A percentile compares a stretch with the other conserved stretches of the same genome.
These are phyloP conservation scores for Aspergillus incahuasiensis DNA, from an alignment of 495 filamentous ascomycete genomes.

Conservation along the genomic window DNA sequence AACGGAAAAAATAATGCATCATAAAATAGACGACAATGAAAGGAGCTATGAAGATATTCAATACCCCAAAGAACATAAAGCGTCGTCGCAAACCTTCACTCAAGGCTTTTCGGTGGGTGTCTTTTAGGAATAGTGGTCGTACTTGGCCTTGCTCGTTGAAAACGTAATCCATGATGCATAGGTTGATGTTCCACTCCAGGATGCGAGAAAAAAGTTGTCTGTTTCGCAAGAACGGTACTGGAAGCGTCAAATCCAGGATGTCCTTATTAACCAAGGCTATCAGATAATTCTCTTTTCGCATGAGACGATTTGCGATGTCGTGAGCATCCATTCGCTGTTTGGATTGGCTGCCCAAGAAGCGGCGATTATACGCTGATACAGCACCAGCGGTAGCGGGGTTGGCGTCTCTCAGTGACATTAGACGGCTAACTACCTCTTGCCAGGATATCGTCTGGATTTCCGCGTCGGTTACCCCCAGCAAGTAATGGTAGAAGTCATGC, in stretches of 20 bases:
- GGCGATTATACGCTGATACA: constrained; percentile 55
- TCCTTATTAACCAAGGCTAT: constrained; percentile 98
- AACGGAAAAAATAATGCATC: constrained; percentile 83
- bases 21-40: constrained; percentile 78
- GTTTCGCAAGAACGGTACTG: constrained; percentile 75
- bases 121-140: constrained; percentile 74
- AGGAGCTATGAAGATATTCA: constrained; percentile 82
- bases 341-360: constrained; percentile 74
- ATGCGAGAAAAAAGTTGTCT: constrained; percentile 76
- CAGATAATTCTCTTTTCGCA: constrained; percentile 94
- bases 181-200: constrained; percentile 81
- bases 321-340: constrained; percentile 95
- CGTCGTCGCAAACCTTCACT: constrained; percentile 70
- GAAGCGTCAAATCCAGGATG: constrained; percentile 78
- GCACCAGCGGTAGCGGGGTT: constrained; percentile 78
- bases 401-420: constrained; percentile 82
- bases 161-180: constrained; percentile 87
- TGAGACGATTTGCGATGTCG: constrained; percentile 93
- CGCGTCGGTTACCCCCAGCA: constrained; percentile 79
- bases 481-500: constrained; percentile 83
- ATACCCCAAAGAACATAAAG: constrained; percentile 74
- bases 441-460: constrained; percentile 97
- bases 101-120: constrained; percentile 70
- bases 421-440: constrained; percentile 85
- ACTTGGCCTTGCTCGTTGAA: constrained; percentile 87